These are phyloP conservation scores for Fragosphaeria purpurea DNA, from an alignment of 2,329 filamentous ascomycete genomes.

Conservation along the genomic window DNA sequence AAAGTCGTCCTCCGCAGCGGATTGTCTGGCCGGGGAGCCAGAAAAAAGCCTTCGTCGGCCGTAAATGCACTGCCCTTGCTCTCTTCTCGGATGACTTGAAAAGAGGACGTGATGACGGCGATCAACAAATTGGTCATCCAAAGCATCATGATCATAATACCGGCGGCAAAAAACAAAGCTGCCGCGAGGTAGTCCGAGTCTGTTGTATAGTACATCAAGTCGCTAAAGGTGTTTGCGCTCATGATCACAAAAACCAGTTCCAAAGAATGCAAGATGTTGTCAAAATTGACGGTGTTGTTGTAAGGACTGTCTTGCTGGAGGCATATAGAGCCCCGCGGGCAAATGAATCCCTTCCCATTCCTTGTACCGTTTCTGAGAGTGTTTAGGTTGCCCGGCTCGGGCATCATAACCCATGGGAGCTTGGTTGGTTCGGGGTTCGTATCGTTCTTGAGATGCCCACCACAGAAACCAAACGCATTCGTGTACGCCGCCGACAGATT, in stretches of 20 bases:
- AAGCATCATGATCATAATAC: slow-evolving; percentile 84
- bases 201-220: slow-evolving; percentile 87
- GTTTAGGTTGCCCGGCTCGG: slow-evolving; percentile 24
- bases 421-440: slow-evolving; percentile 36
- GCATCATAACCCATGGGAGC: slow-evolving; percentile 54
- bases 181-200: slow-evolving; percentile 84
- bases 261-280: slow-evolving; percentile 85
- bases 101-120: slow-evolving; percentile 95
- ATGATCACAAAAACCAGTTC: slow-evolving; percentile 97
- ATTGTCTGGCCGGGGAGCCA: slow-evolving; percentile 28
- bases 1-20: slow-evolving; percentile 28
- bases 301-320: slow-evolving; percentile 70
- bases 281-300: slow-evolving; percentile 82
- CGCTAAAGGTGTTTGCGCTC: slow-evolving; percentile 94
- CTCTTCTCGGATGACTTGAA: slow-evolving; percentile 96
- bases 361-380: slow-evolving; percentile 41
- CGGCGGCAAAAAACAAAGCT: slow-evolving; percentile 63
- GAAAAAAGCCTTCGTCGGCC: slow-evolving; percentile 48
- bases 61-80: slow-evolving; percentile 91
- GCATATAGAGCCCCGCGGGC: slow-evolving; percentile 73
- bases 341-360: slow-evolving; percentile 74
- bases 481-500: slow-evolving; percentile 48
- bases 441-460: slow-evolving; percentile 60
- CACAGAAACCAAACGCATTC: slow-evolving; percentile 68
- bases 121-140: slow-evolving; percentile 94